phyloP scores from a whole-genome alignment of 116 monocot genomes.

The Zostera marina region DNA sequence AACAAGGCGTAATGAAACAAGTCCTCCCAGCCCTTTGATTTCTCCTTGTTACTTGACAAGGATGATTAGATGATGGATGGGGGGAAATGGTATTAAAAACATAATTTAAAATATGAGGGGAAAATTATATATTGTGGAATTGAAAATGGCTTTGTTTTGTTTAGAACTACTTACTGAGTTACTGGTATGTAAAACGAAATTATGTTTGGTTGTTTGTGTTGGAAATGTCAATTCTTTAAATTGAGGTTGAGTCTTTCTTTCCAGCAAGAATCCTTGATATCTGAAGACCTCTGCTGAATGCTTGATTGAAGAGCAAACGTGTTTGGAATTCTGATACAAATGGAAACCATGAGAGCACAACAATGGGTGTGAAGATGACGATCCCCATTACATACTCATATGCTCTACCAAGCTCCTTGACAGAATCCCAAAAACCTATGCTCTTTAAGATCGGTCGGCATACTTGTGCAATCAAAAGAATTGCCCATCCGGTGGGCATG shows the following conservation, averaged over 20 bases:
- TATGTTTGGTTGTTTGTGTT: background rate
- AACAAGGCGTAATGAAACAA: no score
- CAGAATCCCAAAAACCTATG: constrained; percentile 70
- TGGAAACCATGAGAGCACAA: constrained; percentile 77
- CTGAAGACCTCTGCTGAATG: constrained; percentile 84
- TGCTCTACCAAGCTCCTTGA: constrained; percentile 73
- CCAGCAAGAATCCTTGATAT: constrained; percentile 88
- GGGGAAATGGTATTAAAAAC: no score
- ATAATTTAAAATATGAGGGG: no score
- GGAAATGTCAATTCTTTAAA: background rate
- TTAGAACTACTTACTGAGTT: background rate
- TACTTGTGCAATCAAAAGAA: constrained; percentile 76
- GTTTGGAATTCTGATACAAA: constrained; percentile 93
- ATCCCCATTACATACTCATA: constrained; percentile 88
- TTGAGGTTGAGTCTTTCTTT: constrained; percentile 15
- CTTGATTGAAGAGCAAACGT: constrained; percentile 82
- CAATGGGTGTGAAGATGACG: constrained; percentile 55
- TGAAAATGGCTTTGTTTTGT: background rate
- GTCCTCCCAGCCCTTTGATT: no score
- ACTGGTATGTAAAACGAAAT: background rate
- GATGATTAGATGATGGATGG: no score
- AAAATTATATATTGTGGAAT: no score
- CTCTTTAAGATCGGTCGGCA: constrained; percentile 25
- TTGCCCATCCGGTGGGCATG: constrained; percentile 83
- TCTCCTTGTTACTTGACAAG: no score